Base-by-base conservation (phyloP, 2,329 filamentous ascomycete genomes). In the Beauveria scarabaeidicola region DNA sequence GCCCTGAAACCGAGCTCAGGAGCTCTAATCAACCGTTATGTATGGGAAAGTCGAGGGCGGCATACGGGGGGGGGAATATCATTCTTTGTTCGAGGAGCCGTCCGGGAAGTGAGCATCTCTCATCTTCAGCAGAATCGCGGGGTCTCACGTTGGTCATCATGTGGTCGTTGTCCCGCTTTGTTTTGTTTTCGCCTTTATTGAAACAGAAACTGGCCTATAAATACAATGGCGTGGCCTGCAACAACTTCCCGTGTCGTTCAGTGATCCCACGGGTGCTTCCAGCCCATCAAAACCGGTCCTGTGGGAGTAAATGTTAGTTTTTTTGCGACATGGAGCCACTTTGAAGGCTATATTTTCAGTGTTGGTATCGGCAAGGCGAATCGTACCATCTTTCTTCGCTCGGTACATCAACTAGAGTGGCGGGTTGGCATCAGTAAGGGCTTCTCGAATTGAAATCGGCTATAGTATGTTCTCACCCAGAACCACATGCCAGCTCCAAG, bases 401-500 rank as follows among this genome's bases (percentile, higher is more conserved):
- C 94, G 86, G 79, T 97, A 97, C 86, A 97, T 91, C 72, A 97
- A 78, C 92, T 96, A 69, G 57, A 32, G 54, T 44, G 8, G 32
- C 32, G 29, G 47, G 60, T 19, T 21, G 36, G 15, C n/a, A 25
- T 63, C 38, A 61, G 55, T n/a, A 36, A 55, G 21, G 11, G 38
- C 1, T 29, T 41, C 59, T 52, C 29, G 27, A 8, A 38, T 29
- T 38, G 17, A 10, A 48, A 32, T n/a, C 19, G 29, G 21, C 1
- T n/a, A 21, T 7, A 5, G 21, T 13, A 9, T 25, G 19, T 8
- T 79, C 88, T 71, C 84, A 97, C 92, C 75, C 94, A 99, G 78
- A 99, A 97, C 94, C 94, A 99, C 94, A 97, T 99, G 77, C 89
- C 90, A 59, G 94, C 94, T 67, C 91, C 90, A 64, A 99, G 81